Base-by-base conservation (phyloP, 345 rosid species). In the Eucalyptus paniculata region DNA sequence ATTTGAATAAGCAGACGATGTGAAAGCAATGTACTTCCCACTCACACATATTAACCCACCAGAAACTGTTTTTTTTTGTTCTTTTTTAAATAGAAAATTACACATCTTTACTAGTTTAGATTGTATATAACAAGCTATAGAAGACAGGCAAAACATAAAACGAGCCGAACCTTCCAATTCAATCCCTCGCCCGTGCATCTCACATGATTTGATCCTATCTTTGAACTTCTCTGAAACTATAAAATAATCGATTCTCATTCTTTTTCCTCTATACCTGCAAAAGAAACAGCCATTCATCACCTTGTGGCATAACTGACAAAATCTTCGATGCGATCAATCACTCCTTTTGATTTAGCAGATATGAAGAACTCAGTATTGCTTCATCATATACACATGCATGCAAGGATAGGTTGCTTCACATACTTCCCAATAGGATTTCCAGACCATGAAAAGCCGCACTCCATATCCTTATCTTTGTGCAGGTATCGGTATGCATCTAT, bases 361-460 rank as follows among this genome's bases (percentile, higher is more conserved):
- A 72, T 77, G 30, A 40, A 24, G 9, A 77, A 77, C 83, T 40
- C 83, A 21, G 24, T 21, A 40, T 37, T 23, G 16, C 17, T 40
- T 40, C 47, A 77, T 40, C 83, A 77, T 37, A 37, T 77, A 40
- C 9, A 6, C 15, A 4, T 77, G 62, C 89, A 50, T 47, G 82
- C 47, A 10, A 44, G 40, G 58, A 34, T 88, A 26, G 18, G 40
- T 86, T 89, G 82, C 42, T 50, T 50, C 44, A 37, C 96, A 93
- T 96, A 97, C 99, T 96, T 97, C 90, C 99, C 99, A 89, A 97
- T 92, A 28, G 99, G 99, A 89, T 96, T 60, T 72, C 99, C 99
- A 18, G 97, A 97, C 99, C 99, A 97, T 82, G 99, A 97, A 93
- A 98, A 98, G 89, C 99, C 99, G 89, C 91, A 69, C 23, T 96